Conservation (phyloP, 345 rosid species). For the Aurinia saxatilis region DNA sequence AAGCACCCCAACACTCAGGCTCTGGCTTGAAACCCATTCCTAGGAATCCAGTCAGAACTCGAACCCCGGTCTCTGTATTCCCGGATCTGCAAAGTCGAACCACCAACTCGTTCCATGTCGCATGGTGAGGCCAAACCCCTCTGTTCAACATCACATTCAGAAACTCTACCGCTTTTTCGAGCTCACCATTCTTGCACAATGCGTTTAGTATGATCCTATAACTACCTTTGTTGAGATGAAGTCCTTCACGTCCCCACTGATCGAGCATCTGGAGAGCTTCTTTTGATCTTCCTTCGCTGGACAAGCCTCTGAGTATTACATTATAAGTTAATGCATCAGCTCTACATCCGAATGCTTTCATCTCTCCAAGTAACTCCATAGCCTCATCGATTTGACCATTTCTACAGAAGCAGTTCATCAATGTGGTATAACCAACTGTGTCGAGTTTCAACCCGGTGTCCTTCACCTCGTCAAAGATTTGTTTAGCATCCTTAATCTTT, state of each 20-base stretch:
- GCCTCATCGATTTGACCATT: conserved; percentile 49
- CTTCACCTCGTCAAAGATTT: conserved; percentile 56
- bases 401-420: conserved; percentile 65
- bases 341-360: conserved; percentile 54
- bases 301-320: conserved; percentile 65
- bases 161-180: conserved; percentile 49
- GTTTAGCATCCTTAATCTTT: conserved; percentile 48
- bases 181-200: conserved; percentile 50
- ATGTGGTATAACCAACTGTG: conserved; percentile 62
- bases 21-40: conserved; percentile 60
- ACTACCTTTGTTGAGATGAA: conserved; percentile 63
- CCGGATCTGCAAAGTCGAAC: conserved; percentile 47
- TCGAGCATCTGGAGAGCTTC: conserved; percentile 64
- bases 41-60: conserved; percentile 36
- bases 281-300: conserved; percentile 47
- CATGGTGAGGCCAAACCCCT: conserved; percentile 66
- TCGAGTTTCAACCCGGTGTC: conserved; percentile 50
- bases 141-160: conserved; percentile 53
- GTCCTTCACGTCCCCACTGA: conserved; percentile 45
- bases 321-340: conserved; percentile 74
- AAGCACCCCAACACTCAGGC: conserved; percentile 48
- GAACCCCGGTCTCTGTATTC: conserved; percentile 44
- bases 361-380: conserved; percentile 53
- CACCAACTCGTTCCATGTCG: conserved; percentile 74
- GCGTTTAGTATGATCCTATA: conserved; percentile 73